These are phyloP conservation scores for Hypoxylon sp. DNA, from an alignment of 2,329 filamentous ascomycete species.

Conservation along the genomic window DNA sequence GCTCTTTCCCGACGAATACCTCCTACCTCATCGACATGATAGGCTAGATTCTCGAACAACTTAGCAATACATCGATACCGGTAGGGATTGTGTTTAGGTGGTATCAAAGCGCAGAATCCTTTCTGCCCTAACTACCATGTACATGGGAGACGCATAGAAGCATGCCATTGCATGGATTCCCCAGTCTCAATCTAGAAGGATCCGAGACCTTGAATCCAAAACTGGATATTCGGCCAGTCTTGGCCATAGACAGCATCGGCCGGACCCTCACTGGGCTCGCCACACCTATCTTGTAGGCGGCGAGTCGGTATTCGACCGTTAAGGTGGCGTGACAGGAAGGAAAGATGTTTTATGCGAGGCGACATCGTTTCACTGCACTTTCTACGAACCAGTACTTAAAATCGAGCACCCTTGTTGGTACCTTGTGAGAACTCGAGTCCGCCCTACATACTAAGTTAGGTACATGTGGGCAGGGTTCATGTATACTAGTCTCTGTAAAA, in stretches of 20 bases:
- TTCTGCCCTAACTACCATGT: constrained; percentile 7
- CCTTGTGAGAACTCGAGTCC: too few relatives aligned
- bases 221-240: constrained; percentile 3
- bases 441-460: too few relatives aligned
- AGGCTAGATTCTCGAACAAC: constrained; percentile 6
- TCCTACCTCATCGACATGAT: too few relatives aligned
- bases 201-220: constrained; percentile 4
- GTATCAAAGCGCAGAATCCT: constrained; percentile 4
- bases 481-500: too few relatives aligned
- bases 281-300: neutral
- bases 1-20: neutral
- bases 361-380: neutral
- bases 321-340: neutral
- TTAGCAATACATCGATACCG: constrained; percentile 3
- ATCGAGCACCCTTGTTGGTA: too few relatives aligned
- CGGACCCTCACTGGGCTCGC: constrained; percentile 4
- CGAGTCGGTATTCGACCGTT: neutral
- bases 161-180: constrained; percentile 18
- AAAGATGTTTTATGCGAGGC: neutral
- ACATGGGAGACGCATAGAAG: constrained; percentile 2
- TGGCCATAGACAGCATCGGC: neutral
- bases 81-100: neutral
- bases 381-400: too few relatives aligned
- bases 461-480: too few relatives aligned
- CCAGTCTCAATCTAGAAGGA: constrained; percentile 20